Conservation (phyloP, 805 yeast species). For the Vanderwaltozyma polyspora region DNA sequence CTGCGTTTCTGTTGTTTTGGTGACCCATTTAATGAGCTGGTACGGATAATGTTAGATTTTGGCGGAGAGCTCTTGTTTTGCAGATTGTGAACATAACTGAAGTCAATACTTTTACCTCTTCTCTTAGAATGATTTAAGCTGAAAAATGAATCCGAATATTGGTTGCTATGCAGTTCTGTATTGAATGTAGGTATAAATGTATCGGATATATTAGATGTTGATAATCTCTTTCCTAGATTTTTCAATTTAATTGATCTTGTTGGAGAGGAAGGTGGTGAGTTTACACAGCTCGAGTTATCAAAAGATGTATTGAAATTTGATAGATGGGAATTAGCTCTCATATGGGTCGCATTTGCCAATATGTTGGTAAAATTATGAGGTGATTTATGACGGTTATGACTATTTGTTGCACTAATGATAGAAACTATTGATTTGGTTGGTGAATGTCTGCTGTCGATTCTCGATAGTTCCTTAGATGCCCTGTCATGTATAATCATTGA, state of each 20-base stretch:
- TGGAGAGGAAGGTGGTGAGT: slow-evolving; percentile 22
- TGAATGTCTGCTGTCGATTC: slow-evolving; percentile 18
- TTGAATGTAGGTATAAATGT: slow-evolving; percentile 5
- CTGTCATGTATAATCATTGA: slow-evolving; percentile 6
- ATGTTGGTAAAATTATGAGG: slow-evolving; percentile 3
- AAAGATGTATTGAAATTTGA: slow-evolving; percentile 3
- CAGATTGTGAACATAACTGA: slow-evolving; percentile 21
- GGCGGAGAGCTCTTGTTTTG: slow-evolving; percentile 25
- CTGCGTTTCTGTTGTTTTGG: background rate
- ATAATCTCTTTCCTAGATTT: slow-evolving; percentile 22
- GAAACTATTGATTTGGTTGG: slow-evolving; percentile 27
- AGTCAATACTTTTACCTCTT: slow-evolving; percentile 23
- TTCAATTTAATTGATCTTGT: slow-evolving; percentile 19
- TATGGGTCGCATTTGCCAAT: slow-evolving; percentile 6
- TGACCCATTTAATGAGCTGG: background rate
- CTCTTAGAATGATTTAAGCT: slow-evolving; percentile 6
- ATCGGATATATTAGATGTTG: slow-evolving; percentile 23
- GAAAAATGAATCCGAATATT: background rate
- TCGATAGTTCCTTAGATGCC: slow-evolving; percentile 8
- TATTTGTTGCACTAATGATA: slow-evolving; percentile 13
- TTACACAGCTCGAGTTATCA: background rate
- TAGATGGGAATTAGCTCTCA: slow-evolving; percentile 17
- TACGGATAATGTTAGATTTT: slow-evolving; percentile 18
- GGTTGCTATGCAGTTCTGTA: slow-evolving; percentile 3
- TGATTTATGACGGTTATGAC: slow-evolving; percentile 9